Conservation (phyloP, 2,329 filamentous ascomycete species). For the Penicillium sp. region DNA sequence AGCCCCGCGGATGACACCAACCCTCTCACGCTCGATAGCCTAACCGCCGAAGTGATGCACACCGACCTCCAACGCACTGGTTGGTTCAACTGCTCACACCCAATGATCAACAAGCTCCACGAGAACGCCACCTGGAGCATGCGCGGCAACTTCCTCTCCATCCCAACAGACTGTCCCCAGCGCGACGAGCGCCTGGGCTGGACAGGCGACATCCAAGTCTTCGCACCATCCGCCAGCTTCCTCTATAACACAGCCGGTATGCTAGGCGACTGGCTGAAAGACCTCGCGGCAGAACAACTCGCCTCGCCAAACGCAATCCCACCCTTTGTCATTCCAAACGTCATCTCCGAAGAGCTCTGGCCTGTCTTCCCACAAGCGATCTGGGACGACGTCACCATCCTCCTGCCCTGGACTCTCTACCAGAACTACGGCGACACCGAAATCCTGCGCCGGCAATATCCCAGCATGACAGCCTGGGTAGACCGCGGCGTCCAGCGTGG, state of each 20-base stretch:
- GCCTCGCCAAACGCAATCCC: constrained; percentile 26
- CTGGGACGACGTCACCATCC: constrained; percentile 44
- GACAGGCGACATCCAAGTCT: constrained; percentile 56
- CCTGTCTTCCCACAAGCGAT: constrained; percentile 31
- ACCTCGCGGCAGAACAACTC: constrained; percentile 44
- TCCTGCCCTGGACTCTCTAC: constrained; percentile 41
- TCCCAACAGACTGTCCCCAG: constrained; percentile 62
- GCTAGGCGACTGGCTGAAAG: constrained; percentile 53
- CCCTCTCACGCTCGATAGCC: neutral
- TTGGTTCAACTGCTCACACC: constrained; percentile 55
- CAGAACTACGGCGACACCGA: constrained; percentile 34
- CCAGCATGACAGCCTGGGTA: constrained; percentile 40
- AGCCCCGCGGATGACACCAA: neutral
- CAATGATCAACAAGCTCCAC: constrained; percentile 56
- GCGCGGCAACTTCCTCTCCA: constrained; percentile 59
- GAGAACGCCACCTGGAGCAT: constrained; percentile 59
- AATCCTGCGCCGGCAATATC: constrained; percentile 39
- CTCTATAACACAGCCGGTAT: constrained; percentile 57
- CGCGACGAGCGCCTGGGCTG: constrained; percentile 58
- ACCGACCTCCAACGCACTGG: constrained; percentile 56
- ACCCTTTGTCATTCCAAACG: constrained; percentile 35
- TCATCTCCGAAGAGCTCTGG: constrained; percentile 8
- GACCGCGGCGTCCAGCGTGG: constrained; percentile 37
- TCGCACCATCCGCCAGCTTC: constrained; percentile 54
- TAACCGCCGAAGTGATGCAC: constrained; percentile 44